A percentile compares a stretch with the other conserved stretches of the same genome.
Evolutionary conservation across 202 grass and related monocot genomes (phyloP).

Genomic region (Schoenoplectus tabernaemontani): DNA sequence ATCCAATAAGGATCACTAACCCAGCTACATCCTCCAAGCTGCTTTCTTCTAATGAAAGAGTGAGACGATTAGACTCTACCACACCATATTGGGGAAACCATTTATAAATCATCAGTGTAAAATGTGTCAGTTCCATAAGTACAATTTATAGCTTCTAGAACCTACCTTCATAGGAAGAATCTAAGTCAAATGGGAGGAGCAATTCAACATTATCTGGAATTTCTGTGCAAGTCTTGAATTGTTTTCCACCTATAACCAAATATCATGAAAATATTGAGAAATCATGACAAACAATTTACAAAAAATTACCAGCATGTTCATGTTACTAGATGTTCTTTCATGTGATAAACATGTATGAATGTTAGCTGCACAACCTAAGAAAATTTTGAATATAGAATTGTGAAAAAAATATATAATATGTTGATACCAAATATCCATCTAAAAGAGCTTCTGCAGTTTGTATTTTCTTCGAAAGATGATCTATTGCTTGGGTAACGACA

Average conservation of each 20-base stretch:
- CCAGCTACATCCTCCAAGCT: conserved; percentile 74
- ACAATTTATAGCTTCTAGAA: background rate
- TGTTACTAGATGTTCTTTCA: too few species aligned
- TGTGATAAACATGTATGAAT: too few species aligned
- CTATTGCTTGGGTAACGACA: conserved; percentile 52
- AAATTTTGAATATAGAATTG: conserved; percentile 2
- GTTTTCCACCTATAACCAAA: conserved; percentile 47
- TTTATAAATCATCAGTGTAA: background rate
- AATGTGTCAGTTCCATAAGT: background rate
- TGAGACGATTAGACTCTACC: conserved; percentile 25
- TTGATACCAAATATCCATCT: conserved; percentile 50
- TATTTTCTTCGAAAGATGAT: conserved; percentile 54
- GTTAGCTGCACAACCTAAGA: background rate
- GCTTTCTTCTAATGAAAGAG: conserved; percentile 51
- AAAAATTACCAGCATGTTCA: background rate
- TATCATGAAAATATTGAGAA: conserved; percentile 11
- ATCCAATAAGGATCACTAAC: conserved; percentile 58
- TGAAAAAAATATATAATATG: conserved; percentile 1
- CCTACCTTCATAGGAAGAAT: conserved; percentile 45
- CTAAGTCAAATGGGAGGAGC: conserved; percentile 67
- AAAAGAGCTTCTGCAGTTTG: conserved; percentile 66
- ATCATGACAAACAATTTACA: background rate
- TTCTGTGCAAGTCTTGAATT: conserved; percentile 27
- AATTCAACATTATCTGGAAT: conserved; percentile 48
- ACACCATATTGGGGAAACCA: conserved; percentile 11